Conservation (phyloP, 371 early-diverging fungal genomes). For the Catenaria anguillulae region DNA sequence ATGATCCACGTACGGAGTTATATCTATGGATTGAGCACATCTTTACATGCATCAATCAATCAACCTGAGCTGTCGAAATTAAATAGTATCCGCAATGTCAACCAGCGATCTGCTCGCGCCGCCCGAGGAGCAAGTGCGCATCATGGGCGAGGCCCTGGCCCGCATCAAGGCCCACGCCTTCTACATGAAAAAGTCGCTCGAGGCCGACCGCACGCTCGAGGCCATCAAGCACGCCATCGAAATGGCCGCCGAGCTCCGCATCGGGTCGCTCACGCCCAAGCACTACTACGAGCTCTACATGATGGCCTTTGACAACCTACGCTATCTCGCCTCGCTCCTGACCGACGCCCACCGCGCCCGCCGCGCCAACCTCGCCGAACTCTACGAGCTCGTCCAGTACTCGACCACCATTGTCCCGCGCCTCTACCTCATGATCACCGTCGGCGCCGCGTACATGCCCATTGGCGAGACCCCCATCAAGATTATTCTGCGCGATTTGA, state of each 20-base stretch:
- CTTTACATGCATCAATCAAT: no score
- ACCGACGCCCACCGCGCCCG: slow-evolving; percentile 60
- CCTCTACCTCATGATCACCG: slow-evolving; percentile 92
- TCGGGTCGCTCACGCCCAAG: slow-evolving; percentile 82
- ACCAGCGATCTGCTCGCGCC: background rate
- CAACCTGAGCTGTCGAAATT: no score
- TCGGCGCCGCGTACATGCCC: slow-evolving; percentile 85
- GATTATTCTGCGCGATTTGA: slow-evolving; percentile 92
- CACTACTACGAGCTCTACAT: slow-evolving; percentile 94
- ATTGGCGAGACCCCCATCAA: slow-evolving; percentile 69
- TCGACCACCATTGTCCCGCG: slow-evolving; percentile 94
- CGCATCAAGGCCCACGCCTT: slow-evolving; percentile 77
- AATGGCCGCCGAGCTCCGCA: slow-evolving; percentile 86
- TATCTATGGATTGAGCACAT: no score
- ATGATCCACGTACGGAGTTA: no score
- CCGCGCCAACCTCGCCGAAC: slow-evolving; percentile 78
- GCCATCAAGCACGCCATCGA: slow-evolving; percentile 90
- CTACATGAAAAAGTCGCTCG: slow-evolving; percentile 74
- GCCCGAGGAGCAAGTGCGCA: slow-evolving; percentile 57
- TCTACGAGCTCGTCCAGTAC: slow-evolving; percentile 94
- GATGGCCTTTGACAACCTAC: slow-evolving; percentile 44
- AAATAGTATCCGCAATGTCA: no score
- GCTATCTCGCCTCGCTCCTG: slow-evolving; percentile 69
- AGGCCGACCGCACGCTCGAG: slow-evolving; percentile 79
- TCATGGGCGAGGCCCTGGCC: slow-evolving; percentile 64